phyloP scores from a whole-genome alignment of 192 early-diverging fungal species.

The Hyaloraphidium curvatum region DNA sequence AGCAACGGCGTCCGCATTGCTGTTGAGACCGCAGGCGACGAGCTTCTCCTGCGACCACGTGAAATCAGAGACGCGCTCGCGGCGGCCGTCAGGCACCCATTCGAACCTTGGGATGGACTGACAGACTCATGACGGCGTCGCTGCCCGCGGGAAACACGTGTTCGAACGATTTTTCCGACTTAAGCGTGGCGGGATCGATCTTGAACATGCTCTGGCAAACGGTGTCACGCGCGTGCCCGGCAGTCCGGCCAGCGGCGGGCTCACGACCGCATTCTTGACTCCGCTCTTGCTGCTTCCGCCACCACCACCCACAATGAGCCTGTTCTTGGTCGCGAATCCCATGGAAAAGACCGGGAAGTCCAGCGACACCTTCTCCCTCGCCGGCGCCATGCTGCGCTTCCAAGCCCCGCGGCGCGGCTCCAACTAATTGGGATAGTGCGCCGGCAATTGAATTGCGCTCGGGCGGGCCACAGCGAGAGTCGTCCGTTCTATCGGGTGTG shows the following conservation, averaged over 20 bases:
- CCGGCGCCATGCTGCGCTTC: too few species aligned
- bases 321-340: conserved; percentile 6
- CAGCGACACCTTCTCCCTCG: too few species aligned
- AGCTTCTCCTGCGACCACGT: background rate
- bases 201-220: background rate
- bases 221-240: background rate
- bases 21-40: background rate
- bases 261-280: conserved; percentile 6
- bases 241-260: background rate
- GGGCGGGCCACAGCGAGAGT: too few species aligned
- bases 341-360: conserved; percentile 7
- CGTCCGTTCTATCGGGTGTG: too few species aligned
- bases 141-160: conserved; percentile 2
- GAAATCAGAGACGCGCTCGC: background rate
- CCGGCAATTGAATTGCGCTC: too few species aligned
- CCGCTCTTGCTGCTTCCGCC: conserved; percentile 4
- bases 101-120: conserved; percentile 5
- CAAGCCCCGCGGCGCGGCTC: too few species aligned
- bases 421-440: too few species aligned
- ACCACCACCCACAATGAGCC: conserved; percentile 5
- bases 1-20: background rate
- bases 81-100: background rate
- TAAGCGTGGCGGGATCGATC: conserved; percentile 3
- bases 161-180: conserved; percentile 4
- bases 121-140: conserved; percentile 7